phyloP scores from a whole-genome alignment of 192 early-diverging fungal genomes.

The Coemansia furcata region DNA sequence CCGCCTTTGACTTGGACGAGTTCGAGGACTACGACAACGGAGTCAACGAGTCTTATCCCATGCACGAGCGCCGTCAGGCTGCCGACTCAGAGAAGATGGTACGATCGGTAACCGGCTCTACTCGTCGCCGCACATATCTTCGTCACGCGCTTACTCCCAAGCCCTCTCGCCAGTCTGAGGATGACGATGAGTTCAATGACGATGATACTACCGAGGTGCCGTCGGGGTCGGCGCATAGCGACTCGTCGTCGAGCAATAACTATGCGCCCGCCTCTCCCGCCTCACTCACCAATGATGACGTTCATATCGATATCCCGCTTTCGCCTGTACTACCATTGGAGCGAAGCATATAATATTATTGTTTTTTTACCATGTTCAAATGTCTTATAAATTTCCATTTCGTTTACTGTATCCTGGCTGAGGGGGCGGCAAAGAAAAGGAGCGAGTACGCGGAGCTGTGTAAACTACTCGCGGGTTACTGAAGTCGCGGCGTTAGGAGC shows the following conservation, averaged over 20 bases:
- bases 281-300: conserved; percentile 17
- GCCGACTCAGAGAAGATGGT: conserved; percentile 38
- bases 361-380: background rate
- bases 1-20: conserved; percentile 41
- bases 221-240: conserved; percentile 40
- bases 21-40: conserved; percentile 29
- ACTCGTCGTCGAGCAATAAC: conserved; percentile 27
- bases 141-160: conserved; percentile 4
- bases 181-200: conserved; percentile 10
- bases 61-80: conserved; percentile 38
- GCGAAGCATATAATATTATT: background rate
- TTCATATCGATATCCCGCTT: conserved; percentile 45
- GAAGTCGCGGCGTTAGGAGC: too few relatives aligned
- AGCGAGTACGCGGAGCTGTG: too few relatives aligned
- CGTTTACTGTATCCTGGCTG: background rate
- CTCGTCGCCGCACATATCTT: conserved; percentile 22
- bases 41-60: conserved; percentile 42
- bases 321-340: conserved; percentile 26
- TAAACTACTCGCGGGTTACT: too few relatives aligned
- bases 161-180: background rate
- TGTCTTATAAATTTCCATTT: background rate
- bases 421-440: too few relatives aligned
- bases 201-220: conserved; percentile 42
- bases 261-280: conserved; percentile 31
- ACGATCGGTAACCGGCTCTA: background rate